Base-by-base conservation (phyloP, 306 rosid genomes). In the Sicyos baderoa region DNA sequence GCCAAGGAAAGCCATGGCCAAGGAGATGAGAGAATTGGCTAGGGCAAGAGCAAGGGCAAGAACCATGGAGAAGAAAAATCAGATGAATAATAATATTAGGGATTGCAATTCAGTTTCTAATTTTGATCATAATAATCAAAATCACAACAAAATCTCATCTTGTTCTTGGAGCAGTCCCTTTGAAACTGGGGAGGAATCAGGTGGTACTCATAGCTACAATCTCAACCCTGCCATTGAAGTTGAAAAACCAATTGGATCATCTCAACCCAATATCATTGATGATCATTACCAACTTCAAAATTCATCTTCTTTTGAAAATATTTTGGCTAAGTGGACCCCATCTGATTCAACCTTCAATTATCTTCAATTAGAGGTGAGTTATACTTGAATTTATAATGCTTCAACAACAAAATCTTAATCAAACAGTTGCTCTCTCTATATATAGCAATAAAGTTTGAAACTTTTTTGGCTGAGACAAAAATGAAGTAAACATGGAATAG, bases 31-130 rank as follows among this genome's bases (percentile, higher is more conserved):
- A 76, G 90, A 81, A 42, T 84, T 58, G 68, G 97, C 97, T 1
- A 93, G 97, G 73, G 96, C 73, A 58, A 84, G 90, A 35, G 97
- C 97, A 0, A 78, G 91, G 42, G 85, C 84, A 45, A 81, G 97
- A 42, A 85, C 97, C 0, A 68, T 51, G 66, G 84, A 81, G 64
- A 88, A 81, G 75, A 11, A 58, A 58, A 15, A 15, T 29, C 79
- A 54, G 35, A 35, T 35, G 35, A 29, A 29, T 4, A 6, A 35
- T 35, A 35, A 35, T 35, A 65, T 50, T 47, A 45, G 59, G 23
- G 57, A 45, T 49, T 55, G 42, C 29, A 25, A 25, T 57, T 47
- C 57, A 15, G 67, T 65, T 70, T 71, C 56, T 54, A 17, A 49
- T 15, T 63, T 72, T 68, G 66, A 56, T 4, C 40, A 72, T 49